A percentile compares a stretch with the other conserved stretches of the same genome.
Evolutionary conservation across 163 green algal genomes (phyloP).

Genomic region (Volvox carteri): DNA sequence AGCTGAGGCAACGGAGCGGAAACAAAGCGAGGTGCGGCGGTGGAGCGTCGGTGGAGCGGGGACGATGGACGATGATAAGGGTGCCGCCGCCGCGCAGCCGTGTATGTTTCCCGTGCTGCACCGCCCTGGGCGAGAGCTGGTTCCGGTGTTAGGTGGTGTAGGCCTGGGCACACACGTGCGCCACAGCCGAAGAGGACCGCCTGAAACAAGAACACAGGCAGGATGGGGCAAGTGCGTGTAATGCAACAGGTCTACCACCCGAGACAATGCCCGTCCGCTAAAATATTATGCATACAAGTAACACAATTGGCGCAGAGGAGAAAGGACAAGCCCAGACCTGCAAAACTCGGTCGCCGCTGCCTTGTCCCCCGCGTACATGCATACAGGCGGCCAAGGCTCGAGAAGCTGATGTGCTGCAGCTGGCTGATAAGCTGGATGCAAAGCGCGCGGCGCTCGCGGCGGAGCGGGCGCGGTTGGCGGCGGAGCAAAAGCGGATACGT

Average conservation of each 20-base stretch:
- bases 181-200: neutral
- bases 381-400: slow-evolving; percentile 34
- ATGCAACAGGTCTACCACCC: neutral
- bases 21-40: neutral
- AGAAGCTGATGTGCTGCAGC: slow-evolving; percentile 67
- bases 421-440: slow-evolving; percentile 73
- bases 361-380: too few relatives aligned
- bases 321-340: too few relatives aligned
- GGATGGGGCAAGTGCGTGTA: neutral
- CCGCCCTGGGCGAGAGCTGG: neutral
- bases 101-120: neutral
- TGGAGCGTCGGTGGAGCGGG: neutral
- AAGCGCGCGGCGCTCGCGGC: slow-evolving; percentile 68
- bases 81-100: neutral
- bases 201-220: neutral
- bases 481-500: slow-evolving; percentile 74
- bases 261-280: too few relatives aligned
- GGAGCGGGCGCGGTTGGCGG: slow-evolving; percentile 71
- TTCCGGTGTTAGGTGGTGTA: neutral
- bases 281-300: too few relatives aligned
- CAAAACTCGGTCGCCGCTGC: too few relatives aligned
- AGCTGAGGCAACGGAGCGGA: slow-evolving; percentile 42
- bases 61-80: neutral
- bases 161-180: too few relatives aligned
- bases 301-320: too few relatives aligned